A percentile compares a stretch with the other conserved stretches of the same genome.
phyloP scores from a whole-genome alignment of 2,329 filamentous ascomycete species.

The Alternaria consortialis region DNA sequence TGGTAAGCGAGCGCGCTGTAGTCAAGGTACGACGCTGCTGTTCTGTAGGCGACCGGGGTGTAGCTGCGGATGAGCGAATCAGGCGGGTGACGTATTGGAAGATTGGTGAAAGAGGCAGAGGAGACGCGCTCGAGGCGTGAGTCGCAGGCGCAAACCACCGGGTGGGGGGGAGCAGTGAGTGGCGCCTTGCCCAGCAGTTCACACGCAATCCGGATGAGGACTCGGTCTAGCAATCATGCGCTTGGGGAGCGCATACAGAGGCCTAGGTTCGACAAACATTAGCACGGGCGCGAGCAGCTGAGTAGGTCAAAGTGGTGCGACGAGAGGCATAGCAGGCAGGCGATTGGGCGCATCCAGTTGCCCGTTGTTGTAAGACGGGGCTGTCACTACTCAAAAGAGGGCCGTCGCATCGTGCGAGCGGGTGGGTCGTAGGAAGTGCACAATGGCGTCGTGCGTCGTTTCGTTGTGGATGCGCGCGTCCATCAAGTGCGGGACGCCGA shows the following conservation, averaged over 20 bases:
- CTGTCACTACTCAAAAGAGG: slow-evolving; percentile 48
- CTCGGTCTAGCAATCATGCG: slow-evolving; percentile 39
- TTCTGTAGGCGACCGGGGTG: neutral
- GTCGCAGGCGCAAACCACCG: slow-evolving; percentile 36
- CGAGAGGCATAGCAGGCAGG: slow-evolving; percentile 30
- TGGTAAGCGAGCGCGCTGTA: neutral
- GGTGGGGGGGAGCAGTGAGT: slow-evolving; percentile 21
- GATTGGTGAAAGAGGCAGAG: slow-evolving; percentile 13
- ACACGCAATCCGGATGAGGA: slow-evolving; percentile 29
- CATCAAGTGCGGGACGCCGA: slow-evolving; percentile 31
- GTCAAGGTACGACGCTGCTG: neutral
- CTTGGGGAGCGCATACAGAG: slow-evolving; percentile 36
- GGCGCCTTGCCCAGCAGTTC: slow-evolving; percentile 38
- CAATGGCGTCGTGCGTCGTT: slow-evolving; percentile 45
- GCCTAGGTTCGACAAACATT: slow-evolving; percentile 47
- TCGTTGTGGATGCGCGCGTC: slow-evolving; percentile 40
- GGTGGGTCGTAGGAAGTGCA: slow-evolving; percentile 34
- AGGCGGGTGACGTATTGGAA: slow-evolving; percentile 22
- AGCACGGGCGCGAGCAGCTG: slow-evolving; percentile 44
- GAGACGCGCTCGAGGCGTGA: slow-evolving; percentile 34
- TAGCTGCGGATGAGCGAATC: neutral
- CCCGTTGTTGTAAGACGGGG: slow-evolving; percentile 46
- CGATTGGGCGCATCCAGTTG: slow-evolving; percentile 42
- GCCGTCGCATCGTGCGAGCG: slow-evolving; percentile 37
- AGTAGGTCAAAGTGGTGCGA: slow-evolving; percentile 39